Evolutionary conservation across 257 asterid genomes (phyloP).

Genomic region (Solanum sitiens): DNA sequence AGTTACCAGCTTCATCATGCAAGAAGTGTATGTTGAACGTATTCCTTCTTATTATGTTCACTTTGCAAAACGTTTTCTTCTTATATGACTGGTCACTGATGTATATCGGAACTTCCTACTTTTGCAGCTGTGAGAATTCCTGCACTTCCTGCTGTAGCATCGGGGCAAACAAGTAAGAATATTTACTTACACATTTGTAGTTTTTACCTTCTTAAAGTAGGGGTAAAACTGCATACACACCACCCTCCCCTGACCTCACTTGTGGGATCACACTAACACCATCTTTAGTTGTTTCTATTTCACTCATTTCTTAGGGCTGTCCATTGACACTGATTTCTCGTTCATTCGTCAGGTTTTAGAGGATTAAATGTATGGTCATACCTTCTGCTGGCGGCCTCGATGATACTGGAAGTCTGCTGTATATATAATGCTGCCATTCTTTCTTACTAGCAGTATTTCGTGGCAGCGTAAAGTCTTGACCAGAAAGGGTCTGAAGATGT

Average conservation of each 20-base stretch:
- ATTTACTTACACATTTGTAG: not conserved
- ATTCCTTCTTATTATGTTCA: not conserved
- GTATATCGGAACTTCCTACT: not conserved
- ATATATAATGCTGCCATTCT: not conserved
- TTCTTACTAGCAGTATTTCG: not conserved
- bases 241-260: not conserved
- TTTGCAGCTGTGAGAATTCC: slow-evolving; percentile 80
- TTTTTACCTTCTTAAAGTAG: not conserved
- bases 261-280: not conserved
- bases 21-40: slow-evolving; percentile 49
- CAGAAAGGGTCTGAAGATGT: not conserved
- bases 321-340: not conserved
- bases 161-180: slow-evolving; percentile 73
- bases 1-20: slow-evolving; percentile 68
- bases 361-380: not conserved
- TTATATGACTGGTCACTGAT: not conserved
- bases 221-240: not conserved
- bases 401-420: not conserved
- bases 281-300: not conserved
- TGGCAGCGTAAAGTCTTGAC: not conserved
- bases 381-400: not conserved
- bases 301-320: not conserved
- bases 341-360: not conserved
- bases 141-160: slow-evolving; percentile 97
- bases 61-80: not conserved